Base-by-base conservation (phyloP, 192 early-diverging fungal species). In the Rhizoclosmatium sp. region DNA sequence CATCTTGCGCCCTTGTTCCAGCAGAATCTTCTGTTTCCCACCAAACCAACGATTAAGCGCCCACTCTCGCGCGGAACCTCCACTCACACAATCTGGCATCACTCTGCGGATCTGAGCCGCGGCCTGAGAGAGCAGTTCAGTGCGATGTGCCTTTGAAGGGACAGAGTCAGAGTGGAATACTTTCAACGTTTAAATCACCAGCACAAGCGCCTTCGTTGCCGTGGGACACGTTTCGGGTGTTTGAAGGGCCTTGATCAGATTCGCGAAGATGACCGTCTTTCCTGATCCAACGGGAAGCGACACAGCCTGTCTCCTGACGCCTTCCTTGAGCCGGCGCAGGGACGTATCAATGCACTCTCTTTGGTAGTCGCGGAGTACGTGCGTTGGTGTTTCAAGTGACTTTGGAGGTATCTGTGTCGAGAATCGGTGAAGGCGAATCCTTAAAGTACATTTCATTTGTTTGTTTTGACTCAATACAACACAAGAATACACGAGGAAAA, bases 251-350 rank as follows among this genome's bases (percentile, higher is more conserved):
- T 90, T 81, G 64, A 98, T 93, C 51, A 98, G 83, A 83, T 94
- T 87, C 0, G 94, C 87, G 78, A 97, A 96, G 21, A 97, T 87
- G 39, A 95, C 95, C 39, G 95, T 97, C 78, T 97, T 97, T 21
- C 95, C 95, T 76, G 92, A 94, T 21, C 95, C 95, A 74, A 91
- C 91, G 21, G 93, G 93, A 47, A 97, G 82, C 5, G 93, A 94
- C 3, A 94, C 93, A 16, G 92, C 91, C 82, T 96, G 94, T 4
- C 96, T 82, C 61, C 81, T 85, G 16, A 91, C 71, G 3, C 95
- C 95, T 4, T 83, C 62, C 3, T 81, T 62, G 0, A 96, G 84
- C 10, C 65, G 46, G 0, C 75, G 59, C 21, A 98, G 82, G 48
- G 88, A 91, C 0, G 67, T 77, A 16, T 93, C 85, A 47, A 98